Base-by-base conservation (phyloP, 352 stramenopile genomes). In the Aphanomyces astaci region DNA sequence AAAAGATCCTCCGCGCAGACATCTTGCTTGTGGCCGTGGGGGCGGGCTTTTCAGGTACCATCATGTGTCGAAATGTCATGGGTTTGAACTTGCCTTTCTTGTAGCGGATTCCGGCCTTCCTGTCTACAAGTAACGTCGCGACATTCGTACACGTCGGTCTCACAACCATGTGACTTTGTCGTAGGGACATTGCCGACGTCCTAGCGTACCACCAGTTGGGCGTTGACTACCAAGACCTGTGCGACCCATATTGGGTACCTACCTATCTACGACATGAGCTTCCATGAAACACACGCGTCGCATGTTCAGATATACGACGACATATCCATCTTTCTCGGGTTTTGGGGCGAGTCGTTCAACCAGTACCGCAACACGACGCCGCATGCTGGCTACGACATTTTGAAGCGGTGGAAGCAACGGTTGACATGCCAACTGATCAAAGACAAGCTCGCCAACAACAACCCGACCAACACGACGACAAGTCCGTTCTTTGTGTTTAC, bases 401-500 rank as follows among this genome's bases (percentile, higher is more conserved):
- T 91, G 56, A 70, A 64, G 30, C 81, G 80, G 51, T 92, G 84
- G 83, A 84, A 77, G 52, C 24, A 76, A 64, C 73, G 54, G 30
- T 48, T 5, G 40, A 53, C 17, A 55, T 71, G n/a, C 39, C 19
- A 70, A 11, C 88, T 87, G 52, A 60, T 70, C 65, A 63, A 74
- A 9, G 36, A 43, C 36, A 78, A 72, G 51, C 81, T 87, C 71
- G 66, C 78, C 0, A 10, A 56, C 15, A 10, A 56, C 15, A 56
- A 77, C 31, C 33, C 48, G 15, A 59, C 53, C 45, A 66, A 60
- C 9, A 71, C 88, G 40, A 83, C 82, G 2, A 78, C 71, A 56
- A 76, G 82, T 15, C 84, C 85, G 15, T 97, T 96, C 72, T 97
- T 96, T 70, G 59, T 95, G 71, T 97, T 95, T 76, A 97, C 89